Percentiles rank a stretch among this genome's conserved stretches.
phyloP scores from a whole-genome alignment of 257 asterid genomes.

The Solanum chiquidenum region DNA sequence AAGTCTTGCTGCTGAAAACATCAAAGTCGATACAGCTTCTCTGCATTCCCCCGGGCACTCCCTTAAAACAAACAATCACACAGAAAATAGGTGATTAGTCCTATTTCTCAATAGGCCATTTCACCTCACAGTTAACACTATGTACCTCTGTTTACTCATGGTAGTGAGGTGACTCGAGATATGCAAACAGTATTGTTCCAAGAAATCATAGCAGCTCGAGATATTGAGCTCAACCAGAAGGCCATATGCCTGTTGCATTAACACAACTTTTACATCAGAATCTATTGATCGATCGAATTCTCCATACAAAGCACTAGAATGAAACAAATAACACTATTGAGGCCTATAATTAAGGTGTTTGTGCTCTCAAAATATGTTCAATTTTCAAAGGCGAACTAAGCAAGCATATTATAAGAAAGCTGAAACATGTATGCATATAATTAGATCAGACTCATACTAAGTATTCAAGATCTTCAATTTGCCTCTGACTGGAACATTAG shows the following conservation, averaged over 20 bases:
- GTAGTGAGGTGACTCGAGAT: slow-evolving; percentile 33
- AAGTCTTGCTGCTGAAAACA: slow-evolving; percentile 85
- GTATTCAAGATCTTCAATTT: neutral
- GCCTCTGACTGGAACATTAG: neutral
- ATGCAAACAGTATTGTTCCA: slow-evolving; percentile 41
- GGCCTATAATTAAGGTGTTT: neutral
- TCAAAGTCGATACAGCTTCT: slow-evolving; percentile 70
- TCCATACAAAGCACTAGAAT: neutral
- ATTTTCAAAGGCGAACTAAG: neutral
- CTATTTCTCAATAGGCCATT: neutral
- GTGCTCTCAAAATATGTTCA: neutral
- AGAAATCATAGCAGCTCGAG: slow-evolving; percentile 45
- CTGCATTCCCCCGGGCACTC: slow-evolving; percentile 85
- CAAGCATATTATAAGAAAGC: neutral
- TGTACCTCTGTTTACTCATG: slow-evolving; percentile 60
- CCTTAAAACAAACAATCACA: slow-evolving; percentile 14
- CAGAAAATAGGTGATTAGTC: neutral
- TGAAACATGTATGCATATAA: neutral
- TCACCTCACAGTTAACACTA: neutral
- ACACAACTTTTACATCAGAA: neutral
- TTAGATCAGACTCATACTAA: neutral
- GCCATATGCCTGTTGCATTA: slow-evolving; percentile 45
- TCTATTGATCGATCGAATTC: neutral
- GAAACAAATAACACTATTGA: neutral
- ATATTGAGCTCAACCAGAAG: slow-evolving; percentile 45